These are phyloP conservation scores for Corylus avellana DNA, from an alignment of 306 rosid species.

Conservation along the genomic window DNA sequence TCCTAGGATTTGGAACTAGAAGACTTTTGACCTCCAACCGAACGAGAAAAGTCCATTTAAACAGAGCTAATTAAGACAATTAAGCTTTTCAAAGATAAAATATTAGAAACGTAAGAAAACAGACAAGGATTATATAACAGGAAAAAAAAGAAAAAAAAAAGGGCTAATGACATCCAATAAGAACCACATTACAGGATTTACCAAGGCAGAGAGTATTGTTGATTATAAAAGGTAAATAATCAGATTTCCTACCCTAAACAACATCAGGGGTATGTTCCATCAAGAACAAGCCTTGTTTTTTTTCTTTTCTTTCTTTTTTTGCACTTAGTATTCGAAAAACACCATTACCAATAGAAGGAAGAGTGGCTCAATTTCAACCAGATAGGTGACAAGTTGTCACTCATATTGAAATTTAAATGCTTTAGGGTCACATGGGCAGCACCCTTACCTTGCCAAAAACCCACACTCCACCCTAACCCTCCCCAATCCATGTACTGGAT, in stretches of 20 bases:
- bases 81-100: neutral
- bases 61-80: neutral
- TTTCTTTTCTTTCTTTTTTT: too few species aligned
- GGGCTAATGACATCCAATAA: neutral
- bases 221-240: neutral
- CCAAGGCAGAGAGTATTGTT: neutral
- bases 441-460: conserved; percentile 3
- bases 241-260: neutral
- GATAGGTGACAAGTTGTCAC: conserved; percentile 1
- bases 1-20: neutral
- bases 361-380: neutral
- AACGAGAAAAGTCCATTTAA: neutral
- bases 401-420: neutral
- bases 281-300: neutral
- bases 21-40: neutral
- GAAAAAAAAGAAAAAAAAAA: too few species aligned
- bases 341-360: neutral
- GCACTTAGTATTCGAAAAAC: neutral
- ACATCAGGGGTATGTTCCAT: neutral
- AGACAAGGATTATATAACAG: neutral
- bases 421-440: neutral
- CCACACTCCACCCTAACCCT: conserved; percentile 1
- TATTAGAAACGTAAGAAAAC: neutral
- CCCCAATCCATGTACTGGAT: neutral
- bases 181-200: neutral